Evolutionary conservation across 495 filamentous ascomycete genomes (phyloP).

Genomic region (Aspergillus wentii): DNA sequence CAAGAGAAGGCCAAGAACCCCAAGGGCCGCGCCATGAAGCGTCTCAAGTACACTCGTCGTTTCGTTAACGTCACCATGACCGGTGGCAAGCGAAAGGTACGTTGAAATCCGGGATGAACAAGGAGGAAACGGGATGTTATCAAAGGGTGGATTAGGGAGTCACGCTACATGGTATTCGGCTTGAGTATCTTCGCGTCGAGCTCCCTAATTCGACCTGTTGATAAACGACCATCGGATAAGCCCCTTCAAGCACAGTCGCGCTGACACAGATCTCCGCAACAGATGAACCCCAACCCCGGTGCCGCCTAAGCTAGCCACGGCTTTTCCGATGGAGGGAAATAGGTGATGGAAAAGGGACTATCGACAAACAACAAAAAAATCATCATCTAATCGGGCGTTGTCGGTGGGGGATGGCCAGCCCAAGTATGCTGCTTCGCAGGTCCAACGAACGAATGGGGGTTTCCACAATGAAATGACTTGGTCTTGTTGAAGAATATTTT

Average conservation of each 20-base stretch:
- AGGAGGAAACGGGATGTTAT: too few relatives aligned
- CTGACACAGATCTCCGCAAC: conserved; percentile 1
- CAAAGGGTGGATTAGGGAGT: too few relatives aligned
- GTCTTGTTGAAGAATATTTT: too few relatives aligned
- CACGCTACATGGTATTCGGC: too few relatives aligned
- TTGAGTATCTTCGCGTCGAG: too few relatives aligned
- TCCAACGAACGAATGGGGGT: too few relatives aligned
- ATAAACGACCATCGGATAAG: too few relatives aligned
- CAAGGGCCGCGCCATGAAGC: conserved; percentile 99
- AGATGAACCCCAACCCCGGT: conserved; percentile 30
- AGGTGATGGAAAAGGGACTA: conserved; percentile 1
- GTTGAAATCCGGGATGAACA: conserved; percentile 17
- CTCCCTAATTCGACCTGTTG: too few relatives aligned
- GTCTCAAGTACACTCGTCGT: conserved; percentile 91
- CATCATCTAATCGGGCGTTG: conserved; percentile 14
- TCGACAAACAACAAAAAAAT: background rate
- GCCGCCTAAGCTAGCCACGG: conserved; percentile 4
- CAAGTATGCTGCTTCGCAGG: too few relatives aligned
- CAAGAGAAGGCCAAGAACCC: conserved; percentile 56
- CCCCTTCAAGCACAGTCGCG: too few relatives aligned
- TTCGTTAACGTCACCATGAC: conserved; percentile 99
- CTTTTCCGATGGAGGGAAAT: conserved; percentile 1
- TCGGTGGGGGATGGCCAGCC: conserved; percentile 10
- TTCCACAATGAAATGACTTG: too few relatives aligned
- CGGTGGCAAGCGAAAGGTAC: conserved; percentile 98